These are phyloP conservation scores for Erodium maritimum DNA, from an alignment of 345 rosid species.

Conservation along the genomic window DNA sequence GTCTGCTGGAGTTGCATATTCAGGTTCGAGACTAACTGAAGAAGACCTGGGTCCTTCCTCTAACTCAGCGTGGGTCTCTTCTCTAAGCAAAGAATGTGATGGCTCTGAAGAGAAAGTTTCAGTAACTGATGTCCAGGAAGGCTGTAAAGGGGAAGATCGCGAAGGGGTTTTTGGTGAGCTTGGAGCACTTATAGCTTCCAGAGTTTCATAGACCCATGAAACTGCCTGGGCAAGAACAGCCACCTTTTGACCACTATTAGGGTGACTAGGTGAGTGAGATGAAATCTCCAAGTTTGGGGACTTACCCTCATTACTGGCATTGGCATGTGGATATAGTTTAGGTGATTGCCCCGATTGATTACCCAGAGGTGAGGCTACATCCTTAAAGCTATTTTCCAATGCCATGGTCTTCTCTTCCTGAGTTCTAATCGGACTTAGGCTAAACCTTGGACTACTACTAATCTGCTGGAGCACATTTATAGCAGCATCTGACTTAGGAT, in stretches of 20 bases:
- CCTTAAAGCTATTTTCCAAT: not conserved
- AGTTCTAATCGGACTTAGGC: slow-evolving; percentile 14
- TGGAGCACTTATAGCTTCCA: slow-evolving; percentile 14
- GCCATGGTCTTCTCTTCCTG: too few relatives aligned
- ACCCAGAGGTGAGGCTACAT: not conserved
- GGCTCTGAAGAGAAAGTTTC: slow-evolving; percentile 11
- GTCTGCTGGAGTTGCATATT: too few relatives aligned
- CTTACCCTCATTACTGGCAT: slow-evolving; percentile 3
- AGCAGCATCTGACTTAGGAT: slow-evolving; percentile 58
- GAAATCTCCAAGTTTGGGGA: slow-evolving; percentile 9
- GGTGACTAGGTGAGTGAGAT: slow-evolving; percentile 6
- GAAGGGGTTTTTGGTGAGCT: slow-evolving; percentile 23
- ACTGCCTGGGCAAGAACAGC: not conserved
- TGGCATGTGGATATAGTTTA: slow-evolving; percentile 14
- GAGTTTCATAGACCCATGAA: slow-evolving; percentile 7
- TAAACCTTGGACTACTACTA: slow-evolving; percentile 21
- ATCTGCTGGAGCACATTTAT: slow-evolving; percentile 66
- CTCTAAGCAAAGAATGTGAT: slow-evolving; percentile 7
- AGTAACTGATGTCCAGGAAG: slow-evolving; percentile 17
- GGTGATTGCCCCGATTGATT: slow-evolving; percentile 13
- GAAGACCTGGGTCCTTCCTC: slow-evolving; percentile 4
- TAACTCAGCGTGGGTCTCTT: slow-evolving; percentile 9
- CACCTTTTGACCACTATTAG: slow-evolving; percentile 10
- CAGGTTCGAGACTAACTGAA: not conserved
- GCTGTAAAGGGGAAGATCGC: slow-evolving; percentile 15